Conservation (phyloP, 2,329 filamentous ascomycete genomes). For the Fusarium buxicola region DNA sequence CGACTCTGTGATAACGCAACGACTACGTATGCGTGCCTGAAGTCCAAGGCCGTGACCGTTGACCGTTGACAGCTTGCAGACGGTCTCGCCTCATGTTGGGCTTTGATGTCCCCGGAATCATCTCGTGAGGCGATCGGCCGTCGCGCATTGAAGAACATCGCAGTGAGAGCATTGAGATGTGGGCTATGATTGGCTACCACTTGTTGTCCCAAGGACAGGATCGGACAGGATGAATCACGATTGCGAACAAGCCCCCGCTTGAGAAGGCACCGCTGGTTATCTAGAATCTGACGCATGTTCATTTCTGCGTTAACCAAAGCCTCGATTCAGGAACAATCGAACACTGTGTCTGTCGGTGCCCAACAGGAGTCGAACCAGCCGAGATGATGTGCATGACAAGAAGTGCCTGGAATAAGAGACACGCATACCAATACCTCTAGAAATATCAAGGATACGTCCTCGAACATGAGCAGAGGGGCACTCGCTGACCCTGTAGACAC, state of each 20-base stretch:
- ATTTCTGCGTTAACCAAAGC: constrained; percentile 24
- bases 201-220: background rate
- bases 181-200: constrained; percentile 12
- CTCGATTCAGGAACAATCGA: constrained; percentile 36
- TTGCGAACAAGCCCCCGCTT: constrained; percentile 6
- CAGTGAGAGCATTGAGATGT: background rate
- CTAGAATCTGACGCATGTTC: constrained; percentile 15
- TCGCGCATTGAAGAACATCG: constrained; percentile 3
- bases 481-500: background rate
- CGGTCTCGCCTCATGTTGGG: constrained; percentile 1
- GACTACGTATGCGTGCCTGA: constrained; percentile 3
- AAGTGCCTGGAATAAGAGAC: constrained; percentile 22
- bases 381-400: constrained; percentile 13
- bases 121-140: constrained; percentile 20
- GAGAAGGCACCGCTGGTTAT: constrained; percentile 2
- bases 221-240: constrained; percentile 1
- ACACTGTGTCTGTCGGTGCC: constrained; percentile 9
- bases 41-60: background rate
- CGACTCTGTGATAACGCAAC: constrained; percentile 6
- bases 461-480: constrained; percentile 8
- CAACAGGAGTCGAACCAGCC: constrained; percentile 7
- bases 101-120: constrained; percentile 21
- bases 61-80: background rate
- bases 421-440: constrained; percentile 2
- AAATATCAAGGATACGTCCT: background rate